These are phyloP conservation scores for Mortierella sp. DNA, from an alignment of 371 early-diverging fungal genomes.

Conservation along the genomic window DNA sequence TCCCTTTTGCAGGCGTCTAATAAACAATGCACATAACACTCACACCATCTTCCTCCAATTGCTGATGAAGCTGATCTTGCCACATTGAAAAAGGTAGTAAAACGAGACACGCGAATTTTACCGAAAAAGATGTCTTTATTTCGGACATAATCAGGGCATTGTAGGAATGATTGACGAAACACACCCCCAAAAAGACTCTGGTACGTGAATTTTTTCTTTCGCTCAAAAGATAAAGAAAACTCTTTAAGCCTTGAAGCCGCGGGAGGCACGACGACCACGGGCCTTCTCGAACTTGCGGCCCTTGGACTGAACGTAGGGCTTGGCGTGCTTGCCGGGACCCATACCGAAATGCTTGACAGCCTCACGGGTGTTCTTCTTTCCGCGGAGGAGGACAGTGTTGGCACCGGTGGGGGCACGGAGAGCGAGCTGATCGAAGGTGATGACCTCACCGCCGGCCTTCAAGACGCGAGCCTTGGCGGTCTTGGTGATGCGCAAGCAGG, in stretches of 20 bases:
- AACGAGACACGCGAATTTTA: not conserved
- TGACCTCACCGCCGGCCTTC: conserved; percentile 98
- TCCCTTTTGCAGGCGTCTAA: not conserved
- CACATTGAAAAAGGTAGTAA: not conserved
- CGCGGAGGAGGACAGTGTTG: conserved; percentile 96
- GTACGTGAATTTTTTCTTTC: not conserved
- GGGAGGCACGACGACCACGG: conserved; percentile 98
- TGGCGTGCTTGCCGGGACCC: conserved; percentile 87
- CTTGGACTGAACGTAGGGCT: conserved; percentile 98
- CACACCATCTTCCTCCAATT: too few species aligned
- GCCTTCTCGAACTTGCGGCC: conserved; percentile 99
- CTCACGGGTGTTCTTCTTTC: conserved; percentile 92
- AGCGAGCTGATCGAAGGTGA: conserved; percentile 99
- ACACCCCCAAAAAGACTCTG: conserved; percentile 12
- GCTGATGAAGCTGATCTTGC: not conserved
- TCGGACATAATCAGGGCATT: conserved; percentile 24
- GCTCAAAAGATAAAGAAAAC: not conserved
- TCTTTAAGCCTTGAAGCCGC: conserved; percentile 92
- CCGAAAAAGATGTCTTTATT: conserved; percentile 22
- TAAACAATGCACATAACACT: not conserved
- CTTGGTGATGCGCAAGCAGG: conserved; percentile 96
- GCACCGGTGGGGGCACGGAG: conserved; percentile 97
- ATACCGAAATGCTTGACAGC: conserved; percentile 97
- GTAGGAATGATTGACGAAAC: conserved; percentile 18
- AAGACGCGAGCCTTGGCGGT: conserved; percentile 97